Evolutionary conservation across 176 grass and related monocot species (phyloP), one percentile per base, ranked within the genome.

Genomic region (Rhynchospora tenuis): DNA sequence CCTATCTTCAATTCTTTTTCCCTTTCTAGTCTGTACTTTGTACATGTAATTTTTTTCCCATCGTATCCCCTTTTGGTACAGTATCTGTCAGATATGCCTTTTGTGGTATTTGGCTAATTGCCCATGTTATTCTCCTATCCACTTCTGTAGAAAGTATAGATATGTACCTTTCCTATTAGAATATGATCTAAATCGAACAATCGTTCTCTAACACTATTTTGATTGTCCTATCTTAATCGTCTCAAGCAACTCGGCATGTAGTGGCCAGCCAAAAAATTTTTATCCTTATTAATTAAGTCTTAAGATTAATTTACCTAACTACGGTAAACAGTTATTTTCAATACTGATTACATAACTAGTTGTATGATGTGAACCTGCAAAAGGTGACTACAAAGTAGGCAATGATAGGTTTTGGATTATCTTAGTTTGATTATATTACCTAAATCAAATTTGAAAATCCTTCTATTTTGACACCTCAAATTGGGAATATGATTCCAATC

Each of bases 121-220:
- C 12, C 48, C 48, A 76, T 55, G 12, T 55, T 76, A 76, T 55
- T 76, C 73, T 28, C 23, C 45, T 54, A 76, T 76, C 73, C 48
- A 55, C 73, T 76, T 76, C 48, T 76, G 24, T 55, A 76, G 23
- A 19, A 76, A 52, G 23, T 1, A 76, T 51, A 24, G 48, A 55
- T 9, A 76, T 17, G 48, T 55, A 76, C 14, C 72, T 55, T 76
- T 76, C 48, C 23, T 76, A 29, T 76, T 76, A 47, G 72, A 76
- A 55, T 54, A 22, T 76, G 1, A 76, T 55, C 72, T 54, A 54
- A 51, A 55, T 76, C 1, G 72, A 76, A 76, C 72, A 55, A 54
- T 55, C 48, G 29, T 51, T 76, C 22, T 76, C 23, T 76, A 76
- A 76, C 48, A 54, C 47, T 76, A 76, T 76, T 76, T 71, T 42